These are phyloP conservation scores for Candida takata DNA, from an alignment of 805 yeast genomes.

Conservation along the genomic window DNA sequence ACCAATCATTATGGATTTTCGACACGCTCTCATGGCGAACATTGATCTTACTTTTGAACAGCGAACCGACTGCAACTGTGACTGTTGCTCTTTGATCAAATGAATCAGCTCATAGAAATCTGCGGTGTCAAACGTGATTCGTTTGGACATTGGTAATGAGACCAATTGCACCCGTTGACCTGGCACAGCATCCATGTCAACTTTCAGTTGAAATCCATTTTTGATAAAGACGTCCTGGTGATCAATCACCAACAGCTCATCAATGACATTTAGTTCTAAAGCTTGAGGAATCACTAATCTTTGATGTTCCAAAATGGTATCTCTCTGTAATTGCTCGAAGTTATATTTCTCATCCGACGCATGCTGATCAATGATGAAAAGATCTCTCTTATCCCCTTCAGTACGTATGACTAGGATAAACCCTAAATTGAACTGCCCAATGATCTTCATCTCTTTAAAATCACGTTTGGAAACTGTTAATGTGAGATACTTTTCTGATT, in stretches of 20 bases:
- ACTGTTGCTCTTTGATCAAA: constrained; percentile 50
- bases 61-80: constrained; percentile 33
- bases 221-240: constrained; percentile 47
- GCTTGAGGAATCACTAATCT: constrained; percentile 52
- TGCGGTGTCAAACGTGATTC: constrained; percentile 53
- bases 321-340: constrained; percentile 62
- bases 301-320: constrained; percentile 58
- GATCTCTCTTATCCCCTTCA: constrained; percentile 44
- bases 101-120: constrained; percentile 75
- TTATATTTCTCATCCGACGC: constrained; percentile 95
- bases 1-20: constrained; percentile 93
- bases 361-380: constrained; percentile 93
- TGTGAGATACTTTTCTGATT: constrained; percentile 53
- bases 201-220: constrained; percentile 68
- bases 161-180: constrained; percentile 50
- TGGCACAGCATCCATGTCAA: constrained; percentile 44
- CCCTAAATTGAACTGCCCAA: constrained; percentile 95
- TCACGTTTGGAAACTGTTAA: constrained; percentile 64
- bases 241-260: constrained; percentile 65
- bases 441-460: constrained; percentile 64
- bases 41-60: constrained; percentile 77
- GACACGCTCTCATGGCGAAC: constrained; percentile 93
- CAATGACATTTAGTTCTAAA: constrained; percentile 67
- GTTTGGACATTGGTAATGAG: constrained; percentile 70
- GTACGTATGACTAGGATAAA: constrained; percentile 68